Evolutionary conservation across 1,284 basidiomycete genomes (phyloP), one percentile per base, ranked within the genome.

Genomic region (Marasmius oreades): DNA sequence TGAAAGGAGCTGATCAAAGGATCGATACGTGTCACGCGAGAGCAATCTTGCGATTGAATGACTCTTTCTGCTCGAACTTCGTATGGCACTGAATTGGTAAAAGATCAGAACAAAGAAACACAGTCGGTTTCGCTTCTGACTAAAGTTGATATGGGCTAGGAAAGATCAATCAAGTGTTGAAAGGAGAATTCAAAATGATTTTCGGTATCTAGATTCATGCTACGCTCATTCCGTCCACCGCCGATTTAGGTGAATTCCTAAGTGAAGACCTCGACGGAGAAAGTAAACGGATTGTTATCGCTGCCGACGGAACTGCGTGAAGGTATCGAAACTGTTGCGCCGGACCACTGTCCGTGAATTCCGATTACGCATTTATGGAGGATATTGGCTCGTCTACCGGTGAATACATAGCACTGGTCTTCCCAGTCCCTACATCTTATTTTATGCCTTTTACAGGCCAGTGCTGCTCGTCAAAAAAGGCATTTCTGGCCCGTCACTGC

Each of bases 121-220:
- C n/a, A n/a, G n/a, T n/a, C n/a, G n/a, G n/a, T n/a, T 45, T n/a
- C 3, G 23, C 37, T 23, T 50, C 34, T 53, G 6, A 43, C 39
- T 24, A 91, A 92, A 98, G 51, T 84, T 90, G 55, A 80, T 98
- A 22, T 99, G 96, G 96, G 97, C 99, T 72, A 86, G 93, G 95
- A 33, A 87, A 88, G 59, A n/a, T n/a, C n/a, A 93, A 97, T 62
- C 90, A 94, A 64, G 73, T 82, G 6, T 72, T 97, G 58, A 98
- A 97, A 71, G 85, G 86, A 36, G 93, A 94, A 65, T 89, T 88
- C 66, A 90, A 85, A 67, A 90, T 90, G 8, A 75, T 99, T 44
- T 84, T 86, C 1, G 95, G 94, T 99, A 90, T 90, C 67, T 59
- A 82, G 72, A 31, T 58, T 59, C 14, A 14, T 33, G 18, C 57